A percentile compares a stretch with the other conserved stretches of the same genome.
Conservation (phyloP, 1,284 basidiomycete genomes). For the Trametes pubescens region DNA sequence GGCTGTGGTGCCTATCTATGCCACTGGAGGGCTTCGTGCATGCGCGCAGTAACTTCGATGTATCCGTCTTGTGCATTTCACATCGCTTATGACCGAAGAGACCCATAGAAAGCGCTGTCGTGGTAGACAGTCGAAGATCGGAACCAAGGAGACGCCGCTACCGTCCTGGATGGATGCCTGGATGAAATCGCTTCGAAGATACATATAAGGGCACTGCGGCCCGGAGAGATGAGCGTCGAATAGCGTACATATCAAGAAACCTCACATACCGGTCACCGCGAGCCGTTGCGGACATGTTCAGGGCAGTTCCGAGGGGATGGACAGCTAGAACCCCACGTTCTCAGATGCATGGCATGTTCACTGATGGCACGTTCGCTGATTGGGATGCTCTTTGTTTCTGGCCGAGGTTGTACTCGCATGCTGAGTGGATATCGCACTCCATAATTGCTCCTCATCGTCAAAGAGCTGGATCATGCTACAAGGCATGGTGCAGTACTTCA, state of each 20-base stretch:
- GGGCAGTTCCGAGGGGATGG: not conserved
- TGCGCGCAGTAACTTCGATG: conserved; percentile 5
- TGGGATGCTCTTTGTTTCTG: no score
- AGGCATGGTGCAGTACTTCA: no score
- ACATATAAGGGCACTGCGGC: not conserved
- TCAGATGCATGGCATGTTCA: no score
- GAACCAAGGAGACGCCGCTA: not conserved
- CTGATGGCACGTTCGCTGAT: no score
- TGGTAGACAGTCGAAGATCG: conserved; percentile 4
- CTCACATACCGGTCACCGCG: not conserved
- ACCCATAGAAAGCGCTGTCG: conserved; percentile 5
- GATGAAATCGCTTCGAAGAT: not conserved
- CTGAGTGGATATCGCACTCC: no score
- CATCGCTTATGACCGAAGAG: conserved; percentile 1
- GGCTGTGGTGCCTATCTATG: conserved; percentile 5
- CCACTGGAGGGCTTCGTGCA: conserved; percentile 1
- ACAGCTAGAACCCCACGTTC: no score
- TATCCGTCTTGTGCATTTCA: not conserved
- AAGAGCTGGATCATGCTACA: no score
- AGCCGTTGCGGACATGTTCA: not conserved
- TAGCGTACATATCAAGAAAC: not conserved
- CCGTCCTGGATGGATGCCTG: conserved; percentile 1
- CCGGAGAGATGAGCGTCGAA: not conserved
- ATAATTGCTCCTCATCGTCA: no score
- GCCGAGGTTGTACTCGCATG: no score